Base-by-base conservation (phyloP, 495 filamentous ascomycete genomes). In the Aspergillus steynii region DNA sequence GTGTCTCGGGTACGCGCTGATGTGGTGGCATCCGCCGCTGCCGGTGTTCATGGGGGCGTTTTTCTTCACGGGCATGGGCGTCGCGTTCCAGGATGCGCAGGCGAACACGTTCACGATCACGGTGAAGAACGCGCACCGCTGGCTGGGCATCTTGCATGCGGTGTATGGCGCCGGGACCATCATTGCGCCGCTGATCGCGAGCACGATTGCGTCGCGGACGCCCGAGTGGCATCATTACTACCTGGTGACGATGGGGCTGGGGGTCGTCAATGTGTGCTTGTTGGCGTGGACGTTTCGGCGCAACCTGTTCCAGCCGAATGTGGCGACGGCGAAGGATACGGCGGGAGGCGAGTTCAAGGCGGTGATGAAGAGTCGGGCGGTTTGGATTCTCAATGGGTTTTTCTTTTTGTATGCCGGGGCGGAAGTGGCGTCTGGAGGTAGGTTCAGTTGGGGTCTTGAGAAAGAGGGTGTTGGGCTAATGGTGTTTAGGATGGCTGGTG, bases 401-500 rank as follows among this genome's bases (percentile, higher is more conserved):
- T 84, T 80, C 69, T 82, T 83, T 66, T 77, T 82, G 55, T 74
- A 75, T 61, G 68, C 81, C 2, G 82, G 80, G 0, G 76, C 72
- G 5, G 66, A 61, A 12, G 68, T 80, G 7, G 81, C 80, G 10
- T 76, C 80, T 10, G 75, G 77, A 6, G 80, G 82, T 56, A 65
- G 20, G 54, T 51, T 53, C 56, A 14, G 28, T 37, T 20, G 25
- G 51, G 0, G 29, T 59, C 27, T 29, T 12, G 15, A 8, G n/a
- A 5, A 2, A 55, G 7, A 37, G 47, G 10, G 10, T 29, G 28
- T 9, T 27, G 2, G 25, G 10, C 31, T 54, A 14, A 45, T 52
- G 32, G 53, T 48, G n/a, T 50, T 32, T 63, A 66, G 84, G 87
- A 20, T 91, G 88, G 90, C 83, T 89, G 14, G 87, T 89, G 42